A percentile compares a stretch with the other conserved stretches of the same genome.
Evolutionary conservation across 305 asterid species (phyloP).

Genomic region (Rubia occidens): DNA sequence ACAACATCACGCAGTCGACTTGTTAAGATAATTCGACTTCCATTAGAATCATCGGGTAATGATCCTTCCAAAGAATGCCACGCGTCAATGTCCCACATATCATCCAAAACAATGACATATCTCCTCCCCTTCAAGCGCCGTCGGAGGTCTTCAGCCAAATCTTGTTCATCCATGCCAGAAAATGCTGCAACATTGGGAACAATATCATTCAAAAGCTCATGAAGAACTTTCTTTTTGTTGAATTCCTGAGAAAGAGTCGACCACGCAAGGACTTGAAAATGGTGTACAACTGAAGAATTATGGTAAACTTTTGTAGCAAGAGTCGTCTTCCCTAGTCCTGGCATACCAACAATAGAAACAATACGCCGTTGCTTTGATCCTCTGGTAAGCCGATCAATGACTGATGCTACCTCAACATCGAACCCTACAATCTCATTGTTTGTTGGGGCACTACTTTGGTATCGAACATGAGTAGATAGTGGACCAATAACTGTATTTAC

Average conservation of each 20-base stretch:
- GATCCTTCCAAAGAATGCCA: neutral
- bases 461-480: neutral
- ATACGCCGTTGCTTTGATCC: slow-evolving; percentile 6
- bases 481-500: neutral
- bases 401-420: neutral
- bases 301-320: slow-evolving; percentile 5
- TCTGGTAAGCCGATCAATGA: neutral
- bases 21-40: slow-evolving; percentile 7
- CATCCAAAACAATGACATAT: slow-evolving; percentile 7
- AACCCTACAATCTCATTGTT: slow-evolving; percentile 4
- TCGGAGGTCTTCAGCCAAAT: slow-evolving; percentile 9
- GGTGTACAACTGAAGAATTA: neutral
- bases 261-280: slow-evolving; percentile 6
- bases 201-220: slow-evolving; percentile 6
- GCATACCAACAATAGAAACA: slow-evolving; percentile 7
- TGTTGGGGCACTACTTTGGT: neutral
- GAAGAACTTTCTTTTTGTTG: neutral
- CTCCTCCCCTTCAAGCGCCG: slow-evolving; percentile 6
- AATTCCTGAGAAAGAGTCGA: slow-evolving; percentile 8
- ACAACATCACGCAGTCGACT: slow-evolving; percentile 5
- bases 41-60: slow-evolving; percentile 9
- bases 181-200: neutral
- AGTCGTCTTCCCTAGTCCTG: slow-evolving; percentile 5
- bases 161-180: neutral
- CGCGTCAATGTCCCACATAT: slow-evolving; percentile 6